phyloP scores from a whole-genome alignment of 169 alveolate genomes.

The Cryptosporidium baileyi region DNA sequence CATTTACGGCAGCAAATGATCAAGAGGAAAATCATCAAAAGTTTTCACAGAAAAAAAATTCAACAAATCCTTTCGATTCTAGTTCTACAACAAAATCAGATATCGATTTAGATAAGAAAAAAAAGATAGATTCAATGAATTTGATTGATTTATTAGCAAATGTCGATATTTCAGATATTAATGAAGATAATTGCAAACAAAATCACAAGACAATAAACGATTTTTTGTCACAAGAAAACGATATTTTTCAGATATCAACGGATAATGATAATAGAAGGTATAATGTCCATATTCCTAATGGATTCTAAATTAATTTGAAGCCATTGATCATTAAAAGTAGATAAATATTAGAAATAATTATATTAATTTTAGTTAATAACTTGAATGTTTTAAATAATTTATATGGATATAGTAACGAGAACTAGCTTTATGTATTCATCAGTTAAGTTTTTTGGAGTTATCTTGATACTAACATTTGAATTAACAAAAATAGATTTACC shows the following conservation, averaged over 20 bases:
- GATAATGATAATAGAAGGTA: neutral
- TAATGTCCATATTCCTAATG: conserved; percentile 21
- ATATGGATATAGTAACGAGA: neutral
- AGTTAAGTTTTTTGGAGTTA: neutral
- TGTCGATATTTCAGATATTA: too few relatives aligned
- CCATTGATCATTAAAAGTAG: too few relatives aligned
- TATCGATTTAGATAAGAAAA: too few relatives aligned
- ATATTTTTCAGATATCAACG: too few relatives aligned
- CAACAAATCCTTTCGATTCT: neutral
- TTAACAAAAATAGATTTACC: neutral
- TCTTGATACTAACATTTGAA: neutral
- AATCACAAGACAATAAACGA: too few relatives aligned
- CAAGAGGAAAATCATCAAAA: neutral
- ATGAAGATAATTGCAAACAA: too few relatives aligned
- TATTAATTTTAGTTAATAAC: too few relatives aligned
- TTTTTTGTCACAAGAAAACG: too few relatives aligned
- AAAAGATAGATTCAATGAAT: neutral
- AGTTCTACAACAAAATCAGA: neutral
- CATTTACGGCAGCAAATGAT: conserved; percentile 8
- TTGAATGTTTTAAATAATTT: neutral
- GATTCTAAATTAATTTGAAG: neutral
- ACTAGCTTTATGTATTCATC: neutral
- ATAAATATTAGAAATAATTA: too few relatives aligned
- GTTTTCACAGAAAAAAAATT: neutral
- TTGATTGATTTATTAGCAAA: neutral